Evolutionary conservation across 352 stramenopile genomes (phyloP).

Genomic region (Plasmopara halstedii): DNA sequence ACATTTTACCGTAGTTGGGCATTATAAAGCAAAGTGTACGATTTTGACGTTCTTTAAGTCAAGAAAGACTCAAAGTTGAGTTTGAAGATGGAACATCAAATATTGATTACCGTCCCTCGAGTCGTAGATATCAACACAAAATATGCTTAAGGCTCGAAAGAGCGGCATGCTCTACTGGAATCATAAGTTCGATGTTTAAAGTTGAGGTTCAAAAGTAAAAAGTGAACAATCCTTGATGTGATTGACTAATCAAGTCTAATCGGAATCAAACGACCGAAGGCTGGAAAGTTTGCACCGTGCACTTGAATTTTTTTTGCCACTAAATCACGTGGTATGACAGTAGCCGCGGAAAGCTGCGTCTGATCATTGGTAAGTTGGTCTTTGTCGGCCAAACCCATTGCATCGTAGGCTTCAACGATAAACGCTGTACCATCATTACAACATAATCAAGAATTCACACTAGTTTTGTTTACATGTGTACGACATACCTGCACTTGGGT

Average conservation of each 20-base stretch:
- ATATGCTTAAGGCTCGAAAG: no score
- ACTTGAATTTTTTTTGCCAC: conserved; percentile 34
- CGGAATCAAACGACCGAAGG: conserved; percentile 52
- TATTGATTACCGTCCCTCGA: no score
- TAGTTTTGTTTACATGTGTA: background rate
- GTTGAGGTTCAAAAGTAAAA: no score
- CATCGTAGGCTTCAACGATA: conserved; percentile 58
- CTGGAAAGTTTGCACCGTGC: conserved; percentile 13
- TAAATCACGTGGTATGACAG: conserved; percentile 43
- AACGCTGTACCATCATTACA: conserved; percentile 31
- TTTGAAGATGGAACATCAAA: no score
- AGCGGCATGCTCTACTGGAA: no score
- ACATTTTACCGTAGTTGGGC: no score
- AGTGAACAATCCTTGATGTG: background rate
- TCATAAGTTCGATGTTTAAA: no score
- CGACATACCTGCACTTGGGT: conserved; percentile 41
- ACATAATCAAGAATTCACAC: background rate
- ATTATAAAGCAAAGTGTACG: no score
- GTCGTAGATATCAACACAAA: no score
- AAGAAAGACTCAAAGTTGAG: no score
- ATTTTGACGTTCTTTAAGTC: no score
- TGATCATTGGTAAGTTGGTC: conserved; percentile 24
- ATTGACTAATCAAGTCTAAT: conserved; percentile 37
- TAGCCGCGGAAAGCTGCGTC: conserved; percentile 22
- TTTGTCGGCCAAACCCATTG: conserved; percentile 51